phyloP scores from a whole-genome alignment of 2,329 filamentous ascomycete genomes.

The Talaromyces rugulosus region DNA sequence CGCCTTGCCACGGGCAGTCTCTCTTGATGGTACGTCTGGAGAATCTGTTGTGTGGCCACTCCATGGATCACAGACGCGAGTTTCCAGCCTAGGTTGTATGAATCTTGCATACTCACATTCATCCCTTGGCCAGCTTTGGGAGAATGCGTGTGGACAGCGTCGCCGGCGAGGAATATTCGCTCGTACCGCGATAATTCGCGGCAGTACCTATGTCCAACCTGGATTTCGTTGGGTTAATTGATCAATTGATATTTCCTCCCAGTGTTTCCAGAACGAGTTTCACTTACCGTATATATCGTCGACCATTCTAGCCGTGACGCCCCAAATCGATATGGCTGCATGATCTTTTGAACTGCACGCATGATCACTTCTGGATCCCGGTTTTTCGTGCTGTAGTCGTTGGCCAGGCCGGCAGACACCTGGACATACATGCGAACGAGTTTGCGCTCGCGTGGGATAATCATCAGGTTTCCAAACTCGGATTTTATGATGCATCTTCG shows the following conservation, averaged over 20 bases:
- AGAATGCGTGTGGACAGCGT: conserved; percentile 27
- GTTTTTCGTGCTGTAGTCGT: no score
- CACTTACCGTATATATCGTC: neutral
- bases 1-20: conserved; percentile 26
- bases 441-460: no score
- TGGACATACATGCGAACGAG: no score
- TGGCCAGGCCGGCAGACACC: no score
- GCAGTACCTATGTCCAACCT: neutral
- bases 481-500: no score
- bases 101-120: conserved; percentile 33
- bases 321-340: no score
- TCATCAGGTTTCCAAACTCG: no score
- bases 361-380: no score
- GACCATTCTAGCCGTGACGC: neutral
- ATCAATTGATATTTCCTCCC: no score
- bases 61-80: conserved; percentile 24
- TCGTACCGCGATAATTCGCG: neutral
- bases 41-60: conserved; percentile 20
- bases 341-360: no score
- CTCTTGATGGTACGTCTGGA: conserved; percentile 27
- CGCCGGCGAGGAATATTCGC: neutral
- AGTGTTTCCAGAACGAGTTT: no score
- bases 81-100: conserved; percentile 33
- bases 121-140: conserved; percentile 29
- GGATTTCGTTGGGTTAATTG: neutral